Evolutionary conservation across 2,329 filamentous ascomycete genomes (phyloP).

Genomic region (Chaetomium globosum): DNA sequence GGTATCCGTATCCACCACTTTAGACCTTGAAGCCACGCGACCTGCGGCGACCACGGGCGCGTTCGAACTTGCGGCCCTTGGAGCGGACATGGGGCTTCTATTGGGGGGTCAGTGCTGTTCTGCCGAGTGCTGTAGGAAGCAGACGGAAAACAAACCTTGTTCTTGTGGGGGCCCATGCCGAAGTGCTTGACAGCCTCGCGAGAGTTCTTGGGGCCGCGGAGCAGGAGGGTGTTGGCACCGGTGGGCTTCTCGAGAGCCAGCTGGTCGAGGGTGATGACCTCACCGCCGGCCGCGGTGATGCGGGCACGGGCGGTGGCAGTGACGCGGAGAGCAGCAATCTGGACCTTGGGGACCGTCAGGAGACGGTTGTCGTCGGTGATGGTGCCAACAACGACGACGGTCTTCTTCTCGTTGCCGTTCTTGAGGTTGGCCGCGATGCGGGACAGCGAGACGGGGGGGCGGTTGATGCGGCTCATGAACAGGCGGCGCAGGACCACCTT

Average conservation of each 20-base stretch:
- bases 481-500: conserved; percentile 96
- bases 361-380: conserved; percentile 98
- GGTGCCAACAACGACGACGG: conserved; percentile 89
- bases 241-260: conserved; percentile 93
- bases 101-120: conserved; percentile 42
- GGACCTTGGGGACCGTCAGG: conserved; percentile 86
- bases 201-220: conserved; percentile 97
- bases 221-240: conserved; percentile 93
- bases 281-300: conserved; percentile 90
- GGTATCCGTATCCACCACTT: conserved; percentile 43
- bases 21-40: conserved; percentile 99
- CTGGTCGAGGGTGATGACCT: conserved; percentile 95
- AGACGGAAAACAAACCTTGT: conserved; percentile 71
- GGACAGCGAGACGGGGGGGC: conserved; percentile 90
- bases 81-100: conserved; percentile 95
- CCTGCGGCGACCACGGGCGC: conserved; percentile 96
- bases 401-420: conserved; percentile 73
- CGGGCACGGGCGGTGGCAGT: conserved; percentile 93
- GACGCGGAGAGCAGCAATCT: conserved; percentile 92
- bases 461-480: conserved; percentile 99
- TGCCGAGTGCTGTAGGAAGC: accelerated
- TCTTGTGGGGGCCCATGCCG: conserved; percentile 93
- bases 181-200: conserved; percentile 99
- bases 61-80: conserved; percentile 99
- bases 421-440: conserved; percentile 75